Percentiles rank a stretch among this genome's conserved stretches.
Evolutionary conservation across 2,329 filamentous ascomycete species (phyloP).

Genomic region (Colletotrichum sublineola): DNA sequence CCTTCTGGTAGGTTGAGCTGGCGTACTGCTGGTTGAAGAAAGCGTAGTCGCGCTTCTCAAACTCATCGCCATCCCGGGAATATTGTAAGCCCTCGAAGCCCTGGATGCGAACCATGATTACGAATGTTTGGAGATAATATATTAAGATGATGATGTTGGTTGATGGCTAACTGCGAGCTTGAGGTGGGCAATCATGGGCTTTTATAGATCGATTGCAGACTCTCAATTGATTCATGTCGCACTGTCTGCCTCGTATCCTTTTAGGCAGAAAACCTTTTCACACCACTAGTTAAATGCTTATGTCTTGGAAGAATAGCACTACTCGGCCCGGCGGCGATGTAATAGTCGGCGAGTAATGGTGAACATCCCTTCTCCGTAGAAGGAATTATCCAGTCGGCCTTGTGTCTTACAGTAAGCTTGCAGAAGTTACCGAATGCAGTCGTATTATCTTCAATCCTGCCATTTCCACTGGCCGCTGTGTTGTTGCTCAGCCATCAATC

Average conservation of each 20-base stretch:
- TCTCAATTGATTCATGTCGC: no score
- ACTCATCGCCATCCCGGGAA: conserved; percentile 22
- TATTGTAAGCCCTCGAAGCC: conserved; percentile 34
- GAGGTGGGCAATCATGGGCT: background rate
- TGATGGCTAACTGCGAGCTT: background rate
- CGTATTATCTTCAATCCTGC: background rate
- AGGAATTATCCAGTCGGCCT: background rate
- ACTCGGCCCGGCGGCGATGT: background rate
- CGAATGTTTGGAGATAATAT: background rate
- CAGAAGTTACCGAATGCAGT: background rate
- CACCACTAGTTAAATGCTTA: background rate
- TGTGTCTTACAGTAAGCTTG: background rate
- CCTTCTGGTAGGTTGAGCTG: conserved; percentile 55
- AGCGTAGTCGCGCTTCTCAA: conserved; percentile 27
- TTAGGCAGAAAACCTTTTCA: no score
- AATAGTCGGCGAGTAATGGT: background rate
- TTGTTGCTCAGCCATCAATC: background rate
- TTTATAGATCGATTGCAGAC: background rate
- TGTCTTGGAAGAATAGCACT: background rate
- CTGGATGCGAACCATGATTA: conserved; percentile 24
- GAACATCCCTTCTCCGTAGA: background rate
- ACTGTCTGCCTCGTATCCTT: no score
- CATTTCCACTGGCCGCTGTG: background rate
- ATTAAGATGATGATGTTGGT: background rate
- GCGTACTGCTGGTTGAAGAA: conserved; percentile 56